These are phyloP conservation scores for Athelia psychrophila DNA, from an alignment of 1,284 basidiomycete genomes.

Conservation along the genomic window DNA sequence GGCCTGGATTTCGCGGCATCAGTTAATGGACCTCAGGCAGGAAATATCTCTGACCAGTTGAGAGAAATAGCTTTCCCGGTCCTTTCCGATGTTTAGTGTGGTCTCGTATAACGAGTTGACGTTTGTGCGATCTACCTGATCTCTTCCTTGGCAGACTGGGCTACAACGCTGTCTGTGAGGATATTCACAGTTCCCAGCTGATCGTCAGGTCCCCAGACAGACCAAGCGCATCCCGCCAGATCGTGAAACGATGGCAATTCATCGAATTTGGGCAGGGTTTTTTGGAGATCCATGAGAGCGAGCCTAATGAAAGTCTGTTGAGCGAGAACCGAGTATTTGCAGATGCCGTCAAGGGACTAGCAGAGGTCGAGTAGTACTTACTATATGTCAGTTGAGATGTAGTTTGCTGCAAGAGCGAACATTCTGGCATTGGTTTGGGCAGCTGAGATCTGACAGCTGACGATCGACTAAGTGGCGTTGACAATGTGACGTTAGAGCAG, in stretches of 20 bases:
- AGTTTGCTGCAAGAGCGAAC: no score
- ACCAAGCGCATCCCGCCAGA: constrained; percentile 66
- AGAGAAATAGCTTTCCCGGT: constrained; percentile 55
- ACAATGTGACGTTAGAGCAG: no score
- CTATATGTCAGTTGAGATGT: no score
- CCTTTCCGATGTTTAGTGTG: constrained; percentile 34
- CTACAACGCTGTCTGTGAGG: constrained; percentile 62
- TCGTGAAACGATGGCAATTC: constrained; percentile 59
- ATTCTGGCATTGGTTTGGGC: no score
- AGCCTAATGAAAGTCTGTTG: no score
- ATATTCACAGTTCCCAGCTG: constrained; percentile 72
- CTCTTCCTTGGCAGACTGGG: constrained; percentile 58
- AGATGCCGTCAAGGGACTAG: neutral
- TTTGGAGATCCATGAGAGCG: constrained; percentile 1
- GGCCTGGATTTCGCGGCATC: constrained; percentile 40
- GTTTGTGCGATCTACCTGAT: constrained; percentile 47
- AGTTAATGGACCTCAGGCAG: constrained; percentile 1
- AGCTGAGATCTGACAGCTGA: no score
- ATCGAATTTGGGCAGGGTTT: constrained; percentile 53
- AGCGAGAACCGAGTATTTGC: neutral
- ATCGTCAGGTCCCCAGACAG: constrained; percentile 68
- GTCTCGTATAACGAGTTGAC: constrained; percentile 1
- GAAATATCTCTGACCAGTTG: constrained; percentile 49
- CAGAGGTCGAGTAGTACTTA: neutral
- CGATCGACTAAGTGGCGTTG: no score